These are phyloP conservation scores for Colletotrichum lentis DNA, from an alignment of 2,329 filamentous ascomycete genomes.

Conservation along the genomic window DNA sequence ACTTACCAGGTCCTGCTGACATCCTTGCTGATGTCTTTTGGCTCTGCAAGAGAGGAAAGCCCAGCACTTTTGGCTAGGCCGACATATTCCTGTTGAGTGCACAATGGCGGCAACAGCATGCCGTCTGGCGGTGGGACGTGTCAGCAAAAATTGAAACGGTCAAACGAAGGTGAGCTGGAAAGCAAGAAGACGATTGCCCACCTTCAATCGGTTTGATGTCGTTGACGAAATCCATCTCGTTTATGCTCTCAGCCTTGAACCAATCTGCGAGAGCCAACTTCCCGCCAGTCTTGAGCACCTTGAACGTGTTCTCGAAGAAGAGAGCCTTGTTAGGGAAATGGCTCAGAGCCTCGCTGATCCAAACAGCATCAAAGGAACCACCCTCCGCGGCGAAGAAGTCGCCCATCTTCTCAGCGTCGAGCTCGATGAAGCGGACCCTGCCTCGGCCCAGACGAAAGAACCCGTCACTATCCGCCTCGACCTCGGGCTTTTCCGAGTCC, in stretches of 20 bases:
- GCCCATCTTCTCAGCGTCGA: slow-evolving; percentile 69
- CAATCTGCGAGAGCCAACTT: slow-evolving; percentile 68
- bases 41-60: slow-evolving; percentile 54
- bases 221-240: slow-evolving; percentile 53
- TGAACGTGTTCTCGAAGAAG: slow-evolving; percentile 63
- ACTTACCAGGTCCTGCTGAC: slow-evolving; percentile 68
- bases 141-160: background rate
- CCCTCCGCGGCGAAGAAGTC: slow-evolving; percentile 55
- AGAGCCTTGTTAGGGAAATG: slow-evolving; percentile 67
- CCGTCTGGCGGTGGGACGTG: slow-evolving; percentile 53
- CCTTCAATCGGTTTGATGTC: slow-evolving; percentile 69
- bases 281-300: slow-evolving; percentile 58
- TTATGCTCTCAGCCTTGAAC: slow-evolving; percentile 63
- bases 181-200: slow-evolving; percentile 38
- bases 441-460: slow-evolving; percentile 55
- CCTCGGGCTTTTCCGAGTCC: slow-evolving; percentile 17
- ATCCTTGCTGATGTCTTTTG: slow-evolving; percentile 65
- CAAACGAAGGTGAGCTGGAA: background rate
- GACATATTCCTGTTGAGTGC: slow-evolving; percentile 62
- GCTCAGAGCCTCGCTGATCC: slow-evolving; percentile 69
- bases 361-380: slow-evolving; percentile 62
- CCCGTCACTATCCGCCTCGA: slow-evolving; percentile 43
- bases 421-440: slow-evolving; percentile 62
- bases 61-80: slow-evolving; percentile 58
- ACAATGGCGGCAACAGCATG: slow-evolving; percentile 67